These are phyloP conservation scores for Cicer chorassanicum DNA, from an alignment of 306 rosid genomes.

Conservation along the genomic window DNA sequence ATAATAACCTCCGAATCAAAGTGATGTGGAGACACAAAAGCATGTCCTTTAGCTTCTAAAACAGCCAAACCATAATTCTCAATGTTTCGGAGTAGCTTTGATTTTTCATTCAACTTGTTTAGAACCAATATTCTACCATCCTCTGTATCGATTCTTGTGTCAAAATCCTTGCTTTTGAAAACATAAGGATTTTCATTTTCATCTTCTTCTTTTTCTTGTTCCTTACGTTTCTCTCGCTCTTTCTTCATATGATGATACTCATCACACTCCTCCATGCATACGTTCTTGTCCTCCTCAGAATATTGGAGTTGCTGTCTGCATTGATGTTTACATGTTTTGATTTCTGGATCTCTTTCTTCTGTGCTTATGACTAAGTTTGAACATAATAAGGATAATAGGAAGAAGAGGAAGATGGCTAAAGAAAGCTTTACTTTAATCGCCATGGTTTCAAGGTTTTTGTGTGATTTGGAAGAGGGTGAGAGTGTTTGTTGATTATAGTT, in stretches of 20 bases:
- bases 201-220: background rate
- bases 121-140: slow-evolving; percentile 59
- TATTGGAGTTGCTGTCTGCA: slow-evolving; percentile 55
- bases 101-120: slow-evolving; percentile 52
- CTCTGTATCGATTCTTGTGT: slow-evolving; percentile 46
- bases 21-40: slow-evolving; percentile 64
- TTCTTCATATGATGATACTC: slow-evolving; percentile 46
- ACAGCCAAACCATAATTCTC: slow-evolving; percentile 59
- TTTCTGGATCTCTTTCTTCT: slow-evolving; percentile 58
- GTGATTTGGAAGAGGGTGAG: background rate
- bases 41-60: slow-evolving; percentile 52
- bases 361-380: slow-evolving; percentile 21
- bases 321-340: slow-evolving; percentile 58
- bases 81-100: slow-evolving; percentile 61
- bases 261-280: slow-evolving; percentile 54
- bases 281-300: slow-evolving; percentile 28
- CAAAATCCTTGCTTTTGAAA: slow-evolving; percentile 54
- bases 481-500: background rate
- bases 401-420: slow-evolving; percentile 32
- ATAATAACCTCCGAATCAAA: slow-evolving; percentile 61
- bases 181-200: slow-evolving; percentile 53
- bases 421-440: slow-evolving; percentile 37
- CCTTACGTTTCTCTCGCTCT: slow-evolving; percentile 39
- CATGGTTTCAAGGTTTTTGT: slow-evolving; percentile 23
- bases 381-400: slow-evolving; percentile 28